A percentile compares a stretch with the other conserved stretches of the same genome.
phyloP scores from a whole-genome alignment of 23 red algal species.

The Chondrus crispus region DNA sequence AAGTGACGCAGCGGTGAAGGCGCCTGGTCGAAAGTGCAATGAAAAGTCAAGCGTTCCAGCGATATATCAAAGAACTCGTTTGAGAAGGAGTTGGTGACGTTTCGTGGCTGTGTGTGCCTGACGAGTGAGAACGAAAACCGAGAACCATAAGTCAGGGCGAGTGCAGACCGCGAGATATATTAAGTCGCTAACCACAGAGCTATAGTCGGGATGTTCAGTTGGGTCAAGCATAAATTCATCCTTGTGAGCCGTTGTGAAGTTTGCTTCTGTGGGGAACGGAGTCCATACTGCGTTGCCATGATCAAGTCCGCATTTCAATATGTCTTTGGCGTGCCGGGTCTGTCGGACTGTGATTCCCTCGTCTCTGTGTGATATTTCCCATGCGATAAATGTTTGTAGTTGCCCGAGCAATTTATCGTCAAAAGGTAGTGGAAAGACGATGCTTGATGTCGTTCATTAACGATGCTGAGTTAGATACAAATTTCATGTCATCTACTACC shows the following conservation, averaged over 20 bases:
- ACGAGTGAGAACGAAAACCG: background rate
- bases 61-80: background rate
- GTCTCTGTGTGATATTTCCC: background rate
- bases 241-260: background rate
- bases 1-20: background rate
- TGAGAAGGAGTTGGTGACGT: background rate
- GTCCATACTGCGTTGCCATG: background rate
- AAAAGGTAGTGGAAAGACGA: background rate
- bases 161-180: background rate
- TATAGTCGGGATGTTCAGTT: background rate
- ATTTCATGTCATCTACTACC: background rate
- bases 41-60: background rate
- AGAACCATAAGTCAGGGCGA: background rate
- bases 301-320: background rate
- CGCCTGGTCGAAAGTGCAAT: background rate
- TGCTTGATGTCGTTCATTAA: background rate
- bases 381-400: background rate
- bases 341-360: background rate
- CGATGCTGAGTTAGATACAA: background rate
- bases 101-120: background rate
- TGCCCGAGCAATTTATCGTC: background rate
- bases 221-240: background rate
- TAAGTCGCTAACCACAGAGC: background rate
- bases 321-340: background rate
- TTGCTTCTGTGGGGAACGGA: background rate